These are phyloP conservation scores for Pseudisothecium myosuroides DNA, from an alignment of 225 moss, liverwort and hornwort genomes.

Conservation along the genomic window DNA sequence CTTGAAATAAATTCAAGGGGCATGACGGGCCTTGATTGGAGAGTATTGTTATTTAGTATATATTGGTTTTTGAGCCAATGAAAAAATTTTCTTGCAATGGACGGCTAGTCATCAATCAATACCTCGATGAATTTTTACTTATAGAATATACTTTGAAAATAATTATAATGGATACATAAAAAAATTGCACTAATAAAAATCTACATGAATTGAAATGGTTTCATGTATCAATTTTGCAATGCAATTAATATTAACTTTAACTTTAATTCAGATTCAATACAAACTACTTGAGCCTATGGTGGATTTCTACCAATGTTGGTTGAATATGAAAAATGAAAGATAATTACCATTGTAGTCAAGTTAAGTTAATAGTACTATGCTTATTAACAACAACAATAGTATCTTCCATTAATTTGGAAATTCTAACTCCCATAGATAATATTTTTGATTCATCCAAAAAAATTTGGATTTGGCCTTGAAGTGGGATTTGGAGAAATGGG, in stretches of 20 bases:
- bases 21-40: rapidly evolving
- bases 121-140: neutral
- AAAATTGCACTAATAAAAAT: neutral
- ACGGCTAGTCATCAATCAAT: neutral
- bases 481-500: rapidly evolving
- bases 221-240: neutral
- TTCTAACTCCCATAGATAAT: neutral
- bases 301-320: neutral
- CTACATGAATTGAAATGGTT: neutral
- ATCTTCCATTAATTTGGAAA: neutral
- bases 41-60: neutral
- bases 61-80: neutral
- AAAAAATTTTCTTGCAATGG: neutral
- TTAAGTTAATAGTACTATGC: neutral
- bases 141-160: neutral
- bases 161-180: neutral
- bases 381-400: neutral
- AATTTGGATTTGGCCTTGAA: neutral
- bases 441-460: neutral
- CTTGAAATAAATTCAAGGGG: neutral
- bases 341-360: neutral
- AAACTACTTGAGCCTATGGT: neutral
- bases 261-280: neutral
- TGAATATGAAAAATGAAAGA: neutral
- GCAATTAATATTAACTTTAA: neutral